Evolutionary conservation across 495 filamentous ascomycete genomes (phyloP), one percentile per base, ranked within the genome.

Genomic region (Friedmanniomyces simplex): DNA sequence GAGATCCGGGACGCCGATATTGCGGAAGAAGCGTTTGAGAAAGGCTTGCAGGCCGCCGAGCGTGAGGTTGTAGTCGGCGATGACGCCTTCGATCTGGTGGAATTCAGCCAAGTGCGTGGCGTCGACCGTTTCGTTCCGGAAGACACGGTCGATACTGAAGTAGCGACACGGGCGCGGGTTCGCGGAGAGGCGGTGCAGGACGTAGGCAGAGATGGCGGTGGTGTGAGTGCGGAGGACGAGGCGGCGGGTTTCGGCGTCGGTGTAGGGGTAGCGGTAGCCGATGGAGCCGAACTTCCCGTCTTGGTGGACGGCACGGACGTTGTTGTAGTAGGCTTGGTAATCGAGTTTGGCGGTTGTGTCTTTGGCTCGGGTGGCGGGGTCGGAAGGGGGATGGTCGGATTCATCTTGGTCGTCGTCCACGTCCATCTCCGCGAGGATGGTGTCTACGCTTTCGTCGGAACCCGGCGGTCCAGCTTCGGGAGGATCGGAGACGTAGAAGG

Each of bases 31-130:
- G 62, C 89, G 82, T 63, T 91, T 82, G 83, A 98, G 94, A 76
- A 98, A 97, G 59, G 88, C 87, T 75, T 96, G 96, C 62, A 96
- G 75, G 26, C 90, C 91, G 60, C 91, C 93, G 13, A 98, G 78
- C 11, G 90, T 90, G 43, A 98, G 74, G 21, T 83, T 84, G 65
- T 91, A 96, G 70, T 98, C 93, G 13, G 93, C 93, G 76, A 97
- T 96, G 57, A 98, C 91, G 68, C 93, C 93, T 73, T 98, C 93
- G 46, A 96, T 84, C 69, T 98, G 93, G 74, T 97, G 93, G 81
- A 98, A 98, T 74, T 98, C 91, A 13, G 90, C 90, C 61, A 98
- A 74, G 76, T 98, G 93, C 10, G 93, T 96, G 20, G 89, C 89
- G 68, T 97, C 93, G 59, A 98, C 91, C 6, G 88, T 87, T 74